Base-by-base conservation (phyloP, 2,329 filamentous ascomycete species). In the Coniella vitis region DNA sequence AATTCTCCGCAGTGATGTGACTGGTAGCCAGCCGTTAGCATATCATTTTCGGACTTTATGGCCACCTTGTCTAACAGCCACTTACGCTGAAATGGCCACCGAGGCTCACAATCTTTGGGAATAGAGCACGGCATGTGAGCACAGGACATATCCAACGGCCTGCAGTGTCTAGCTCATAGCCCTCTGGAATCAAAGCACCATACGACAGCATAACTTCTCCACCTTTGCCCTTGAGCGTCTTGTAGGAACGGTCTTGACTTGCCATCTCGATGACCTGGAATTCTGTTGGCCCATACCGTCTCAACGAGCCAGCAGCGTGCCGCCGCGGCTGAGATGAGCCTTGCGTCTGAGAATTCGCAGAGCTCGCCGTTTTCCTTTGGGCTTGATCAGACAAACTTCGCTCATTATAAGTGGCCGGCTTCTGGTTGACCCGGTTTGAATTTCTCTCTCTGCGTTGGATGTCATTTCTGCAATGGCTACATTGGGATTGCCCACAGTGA, bases 81-180 rank as follows among this genome's bases (percentile, higher is more conserved):
- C 43, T 34, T 43, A 48, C 45, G 38, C 9, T 19, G 13, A 61
- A 61, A 25, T 61, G 60, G 20, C 49, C 51, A 1, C 57, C 56
- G 2, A 61, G 40, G 13, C 51, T 52, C 1, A 17, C 21, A 2
- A 38, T 39, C 31, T 49, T 56, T 20, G 31, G 31, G 35, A 52
- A 55, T 0, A 52, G 29, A 32, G 25, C 48, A 14, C 54, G 50
- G 42, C 59, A 61, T 1, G 47, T 55, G 9, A 55, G 54, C 1
- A 60, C 45, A 3, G 59, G 56, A 25, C 59, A 61, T 9, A 55
- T 52, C 57, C 58, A 61, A 21, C 53, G 53, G n/a, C 52, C 49
- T 3, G 44, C 31, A 3, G 52, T 54, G 17, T 17, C 54, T 17
- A 59, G 43, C 14, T 50, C 39, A 43, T 61, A 61, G 3, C 56